Conservation (phyloP, 2,329 filamentous ascomycete genomes). For the Hymenoscyphus occultus region DNA sequence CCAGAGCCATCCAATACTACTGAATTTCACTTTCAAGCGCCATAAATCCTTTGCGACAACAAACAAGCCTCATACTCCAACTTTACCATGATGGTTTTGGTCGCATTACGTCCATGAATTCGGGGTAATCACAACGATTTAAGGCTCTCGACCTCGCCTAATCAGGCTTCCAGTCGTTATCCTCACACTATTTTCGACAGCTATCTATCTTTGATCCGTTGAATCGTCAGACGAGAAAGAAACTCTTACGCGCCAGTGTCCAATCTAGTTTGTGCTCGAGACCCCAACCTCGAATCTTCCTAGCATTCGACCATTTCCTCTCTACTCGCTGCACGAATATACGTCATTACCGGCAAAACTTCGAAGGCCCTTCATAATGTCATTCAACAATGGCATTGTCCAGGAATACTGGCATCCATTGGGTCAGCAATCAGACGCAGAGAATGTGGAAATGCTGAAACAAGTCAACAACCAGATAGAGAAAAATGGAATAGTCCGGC, state of each 20-base stretch:
- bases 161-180: not conserved
- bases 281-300: not conserved
- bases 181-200: not conserved
- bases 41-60: not conserved
- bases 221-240: not conserved
- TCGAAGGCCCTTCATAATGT: not conserved
- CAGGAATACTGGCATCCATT: slow-evolving; percentile 33
- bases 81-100: not conserved
- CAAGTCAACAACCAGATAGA: slow-evolving; percentile 35
- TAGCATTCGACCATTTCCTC: not conserved
- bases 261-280: not conserved
- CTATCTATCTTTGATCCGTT: not conserved
- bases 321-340: not conserved
- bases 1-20: not conserved
- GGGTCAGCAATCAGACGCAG: slow-evolving; percentile 29
- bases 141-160: not conserved
- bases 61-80: not conserved
- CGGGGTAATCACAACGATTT: not conserved
- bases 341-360: not conserved
- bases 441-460: slow-evolving; percentile 29
- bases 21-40: not conserved
- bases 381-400: slow-evolving; percentile 28
- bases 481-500: slow-evolving; percentile 69
- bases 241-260: not conserved
- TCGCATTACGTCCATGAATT: not conserved